Evolutionary conservation across 768 basidiomycete genomes (phyloP).

Genomic region (Macrolepiota dolichaula): DNA sequence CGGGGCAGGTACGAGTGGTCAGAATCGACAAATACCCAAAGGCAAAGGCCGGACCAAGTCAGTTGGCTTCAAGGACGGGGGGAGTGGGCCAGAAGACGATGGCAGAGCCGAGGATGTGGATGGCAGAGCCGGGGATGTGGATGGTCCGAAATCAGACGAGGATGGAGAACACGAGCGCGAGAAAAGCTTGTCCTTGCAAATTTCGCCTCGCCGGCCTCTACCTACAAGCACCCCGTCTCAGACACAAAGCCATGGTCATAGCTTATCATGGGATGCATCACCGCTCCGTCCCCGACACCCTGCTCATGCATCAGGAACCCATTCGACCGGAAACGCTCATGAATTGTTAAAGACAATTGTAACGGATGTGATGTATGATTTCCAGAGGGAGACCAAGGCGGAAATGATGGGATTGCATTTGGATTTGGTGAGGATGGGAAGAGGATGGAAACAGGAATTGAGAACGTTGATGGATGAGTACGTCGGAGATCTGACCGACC

Average conservation of each 20-base stretch:
- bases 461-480: slow-evolving; percentile 59
- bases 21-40: slow-evolving; percentile 17
- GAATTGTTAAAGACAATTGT: slow-evolving; percentile 64
- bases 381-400: slow-evolving; percentile 63
- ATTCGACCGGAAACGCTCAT: slow-evolving; percentile 36
- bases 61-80: slow-evolving; percentile 42
- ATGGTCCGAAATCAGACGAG: slow-evolving; percentile 19
- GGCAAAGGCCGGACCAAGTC: slow-evolving; percentile 39
- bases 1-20: slow-evolving; percentile 16
- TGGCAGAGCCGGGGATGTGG: background rate
- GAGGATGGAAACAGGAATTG: slow-evolving; percentile 66
- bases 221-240: slow-evolving; percentile 12
- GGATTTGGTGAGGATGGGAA: slow-evolving; percentile 68
- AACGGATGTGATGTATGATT: slow-evolving; percentile 71
- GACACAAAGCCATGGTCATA: slow-evolving; percentile 13
- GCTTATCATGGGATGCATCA: slow-evolving; percentile 36
- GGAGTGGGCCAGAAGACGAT: slow-evolving; percentile 18
- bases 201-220: slow-evolving; percentile 50
- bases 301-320: background rate
- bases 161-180: slow-evolving; percentile 25
- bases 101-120: background rate
- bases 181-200: slow-evolving; percentile 47
- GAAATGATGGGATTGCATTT: slow-evolving; percentile 75
- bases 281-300: slow-evolving; percentile 29
- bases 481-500: slow-evolving; percentile 51